Conservation (phyloP, 148 eudicot species). For the Persicaria tinctoria region DNA sequence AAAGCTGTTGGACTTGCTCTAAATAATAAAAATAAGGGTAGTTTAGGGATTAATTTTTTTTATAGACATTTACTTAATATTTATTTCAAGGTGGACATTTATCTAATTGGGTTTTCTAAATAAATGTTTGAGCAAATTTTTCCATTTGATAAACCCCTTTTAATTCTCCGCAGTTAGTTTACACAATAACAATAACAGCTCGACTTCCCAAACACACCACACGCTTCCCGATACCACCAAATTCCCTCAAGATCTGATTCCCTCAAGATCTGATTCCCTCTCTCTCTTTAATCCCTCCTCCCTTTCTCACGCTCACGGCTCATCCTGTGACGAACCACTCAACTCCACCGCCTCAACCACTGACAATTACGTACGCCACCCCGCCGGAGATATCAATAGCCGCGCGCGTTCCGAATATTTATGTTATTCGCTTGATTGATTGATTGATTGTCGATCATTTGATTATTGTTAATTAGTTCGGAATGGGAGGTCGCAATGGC, state of each 20-base stretch:
- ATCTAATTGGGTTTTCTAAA: too few relatives aligned
- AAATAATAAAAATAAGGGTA: too few relatives aligned
- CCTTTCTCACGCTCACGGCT: neutral
- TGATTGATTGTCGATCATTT: neutral
- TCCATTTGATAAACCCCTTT: neutral
- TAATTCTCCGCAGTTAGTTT: neutral
- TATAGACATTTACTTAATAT: too few relatives aligned
- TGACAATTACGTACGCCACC: neutral
- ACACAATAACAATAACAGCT: neutral
- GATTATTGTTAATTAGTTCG: neutral
- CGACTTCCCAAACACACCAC: neutral
- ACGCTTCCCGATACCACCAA: neutral
- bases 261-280: neutral
- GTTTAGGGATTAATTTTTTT: too few relatives aligned
- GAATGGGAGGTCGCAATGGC: neutral
- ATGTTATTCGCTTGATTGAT: neutral
- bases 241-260: too few relatives aligned
- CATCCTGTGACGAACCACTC: conserved; percentile 3
- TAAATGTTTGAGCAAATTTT: too few relatives aligned
- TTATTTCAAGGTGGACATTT: too few relatives aligned
- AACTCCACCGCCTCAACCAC: neutral
- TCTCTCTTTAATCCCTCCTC: neutral
- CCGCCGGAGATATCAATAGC: neutral
- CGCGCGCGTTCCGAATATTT: neutral
- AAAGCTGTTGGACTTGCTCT: too few relatives aligned